Base-by-base conservation (phyloP, 441 rosid species). In the Cnidoscolus chayamansa region DNA sequence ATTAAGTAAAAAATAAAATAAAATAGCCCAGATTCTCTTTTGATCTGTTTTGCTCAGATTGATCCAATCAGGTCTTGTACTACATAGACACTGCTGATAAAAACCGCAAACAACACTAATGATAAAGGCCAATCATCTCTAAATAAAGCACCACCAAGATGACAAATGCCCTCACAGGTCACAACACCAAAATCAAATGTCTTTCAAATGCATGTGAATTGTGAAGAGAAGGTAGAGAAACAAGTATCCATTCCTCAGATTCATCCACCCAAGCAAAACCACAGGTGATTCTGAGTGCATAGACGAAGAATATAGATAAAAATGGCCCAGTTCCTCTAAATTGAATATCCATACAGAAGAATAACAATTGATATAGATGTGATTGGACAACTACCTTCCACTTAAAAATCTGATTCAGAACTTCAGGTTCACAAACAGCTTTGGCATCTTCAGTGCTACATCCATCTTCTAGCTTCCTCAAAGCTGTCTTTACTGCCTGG, bases 401-500 rank as follows among this genome's bases (percentile, higher is more conserved):
- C 82, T 77, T 91, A 77, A 81, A 72, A 63, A 95, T 74, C 85
- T 91, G 97, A 81, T 63, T 73, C 74, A 93, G 78, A 84, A 87
- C 81, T 54, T 76, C 90, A 45, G 92, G 93, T 74, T 79, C 95
- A 85, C 99, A 95, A 80, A 93, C 90, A 79, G 91, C 90, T 81
- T 81, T 83, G 62, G 95, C 98, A 87, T 95, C 98, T 82, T 91
- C 98, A 51, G 81, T 81, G 76, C 81, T 83, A 76, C 81, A 82
- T 63, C 92, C 92, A 65, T 82, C 82, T 70, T 89, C 93, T 45
- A 91, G 82, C 85, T 78, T 89, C 84, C 84, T 81, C 50, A 87
- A 77, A 64, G 99, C 99, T 77, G 93, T 81, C 77, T 84, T 86
- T 77, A 88, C 78, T 80, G 97, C 99, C 99, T 95, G 84, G 59